These are phyloP conservation scores for Sarcomyxa edulis DNA, from an alignment of 768 basidiomycete genomes.

Conservation along the genomic window DNA sequence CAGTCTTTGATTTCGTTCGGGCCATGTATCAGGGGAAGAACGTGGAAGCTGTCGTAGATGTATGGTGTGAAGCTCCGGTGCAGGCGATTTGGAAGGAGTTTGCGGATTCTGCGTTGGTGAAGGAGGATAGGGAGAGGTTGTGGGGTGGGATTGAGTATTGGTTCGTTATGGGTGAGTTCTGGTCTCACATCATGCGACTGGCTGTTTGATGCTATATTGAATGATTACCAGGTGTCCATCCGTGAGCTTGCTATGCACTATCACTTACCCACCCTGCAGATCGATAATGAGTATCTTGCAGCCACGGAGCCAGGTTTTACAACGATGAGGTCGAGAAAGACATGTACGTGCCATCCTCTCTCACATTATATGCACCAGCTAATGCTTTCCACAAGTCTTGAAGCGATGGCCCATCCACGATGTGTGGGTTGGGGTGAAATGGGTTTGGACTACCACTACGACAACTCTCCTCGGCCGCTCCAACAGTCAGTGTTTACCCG, in stretches of 20 bases:
- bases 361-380: not conserved
- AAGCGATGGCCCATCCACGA: constrained; percentile 73
- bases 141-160: constrained; percentile 76
- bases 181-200: not conserved
- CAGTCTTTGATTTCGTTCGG: constrained; percentile 66
- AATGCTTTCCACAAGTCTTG: constrained; percentile 35
- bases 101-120: constrained; percentile 61
- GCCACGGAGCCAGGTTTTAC: constrained; percentile 71
- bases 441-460: constrained; percentile 82
- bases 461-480: constrained; percentile 63
- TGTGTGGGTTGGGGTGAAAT: constrained; percentile 91
- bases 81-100: constrained; percentile 58
- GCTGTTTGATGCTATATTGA: not conserved
- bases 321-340: constrained; percentile 61
- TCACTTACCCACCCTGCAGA: constrained; percentile 2
- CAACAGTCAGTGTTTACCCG: constrained; percentile 63
- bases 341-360: constrained; percentile 39
- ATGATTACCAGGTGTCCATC: constrained; percentile 56
- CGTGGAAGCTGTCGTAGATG: constrained; percentile 71
- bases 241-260: constrained; percentile 52
- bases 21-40: constrained; percentile 52
- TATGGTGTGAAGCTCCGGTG: constrained; percentile 85
- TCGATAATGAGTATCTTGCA: constrained; percentile 19
- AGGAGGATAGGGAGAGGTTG: constrained; percentile 36
- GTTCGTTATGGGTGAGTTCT: constrained; percentile 76